These are phyloP conservation scores for Mayamaea pseudoterrestris DNA, from an alignment of 108 stramenopile genomes.

Conservation along the genomic window DNA sequence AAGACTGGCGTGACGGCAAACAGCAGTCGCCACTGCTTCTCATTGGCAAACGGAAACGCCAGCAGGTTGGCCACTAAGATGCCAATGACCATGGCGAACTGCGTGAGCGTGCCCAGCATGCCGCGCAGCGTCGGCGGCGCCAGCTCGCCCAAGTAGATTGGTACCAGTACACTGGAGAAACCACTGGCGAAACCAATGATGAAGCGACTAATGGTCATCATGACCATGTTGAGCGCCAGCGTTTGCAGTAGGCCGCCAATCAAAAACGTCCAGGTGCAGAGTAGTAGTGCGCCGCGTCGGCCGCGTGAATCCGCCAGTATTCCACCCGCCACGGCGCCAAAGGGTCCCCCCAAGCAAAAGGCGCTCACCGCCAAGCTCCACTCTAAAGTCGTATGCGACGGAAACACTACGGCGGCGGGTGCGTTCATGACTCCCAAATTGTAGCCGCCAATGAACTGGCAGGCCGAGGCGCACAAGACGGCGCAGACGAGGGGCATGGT, in stretches of 20 bases:
- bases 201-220: slow-evolving; percentile 74
- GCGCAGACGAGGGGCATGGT: slow-evolving; percentile 79
- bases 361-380: slow-evolving; percentile 82
- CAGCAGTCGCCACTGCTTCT: slow-evolving; percentile 61
- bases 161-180: slow-evolving; percentile 80
- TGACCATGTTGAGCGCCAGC: slow-evolving; percentile 55
- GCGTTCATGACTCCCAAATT: slow-evolving; percentile 76
- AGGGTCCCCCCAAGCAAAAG: slow-evolving; percentile 73
- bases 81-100: slow-evolving; percentile 90
- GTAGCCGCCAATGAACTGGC: slow-evolving; percentile 70
- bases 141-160: slow-evolving; percentile 92
- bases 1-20: slow-evolving; percentile 68
- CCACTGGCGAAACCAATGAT: slow-evolving; percentile 89
- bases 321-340: slow-evolving; percentile 55
- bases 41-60: slow-evolving; percentile 70
- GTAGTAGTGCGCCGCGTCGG: slow-evolving; percentile 60
- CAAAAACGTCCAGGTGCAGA: slow-evolving; percentile 63
- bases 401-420: slow-evolving; percentile 68
- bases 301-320: slow-evolving; percentile 62
- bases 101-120: slow-evolving; percentile 91
- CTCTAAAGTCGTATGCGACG: slow-evolving; percentile 49
- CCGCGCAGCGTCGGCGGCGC: slow-evolving; percentile 90
- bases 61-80: slow-evolving; percentile 80
- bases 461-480: slow-evolving; percentile 45
- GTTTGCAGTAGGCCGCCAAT: slow-evolving; percentile 62